Evolutionary conservation across 2,329 filamentous ascomycete species (phyloP).

Genomic region (Ophiostoma himal-ulmi): DNA sequence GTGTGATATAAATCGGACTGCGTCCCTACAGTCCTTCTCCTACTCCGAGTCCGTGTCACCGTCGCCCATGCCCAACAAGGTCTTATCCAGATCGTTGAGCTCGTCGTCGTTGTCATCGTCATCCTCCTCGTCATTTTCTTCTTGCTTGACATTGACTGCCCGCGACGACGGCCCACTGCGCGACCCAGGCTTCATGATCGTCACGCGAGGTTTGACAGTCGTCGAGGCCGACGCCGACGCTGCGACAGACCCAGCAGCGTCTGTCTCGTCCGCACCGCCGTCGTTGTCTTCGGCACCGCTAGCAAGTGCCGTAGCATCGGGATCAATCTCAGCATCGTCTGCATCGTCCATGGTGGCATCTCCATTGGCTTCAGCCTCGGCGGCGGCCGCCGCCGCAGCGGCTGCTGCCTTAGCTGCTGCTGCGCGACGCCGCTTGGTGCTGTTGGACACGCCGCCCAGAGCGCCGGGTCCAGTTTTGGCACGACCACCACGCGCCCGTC

Average conservation of each 20-base stretch:
- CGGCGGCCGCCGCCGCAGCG: constrained; percentile 26
- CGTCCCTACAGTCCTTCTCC: background rate
- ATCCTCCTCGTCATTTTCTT: constrained; percentile 27
- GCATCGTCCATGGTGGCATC: constrained; percentile 49
- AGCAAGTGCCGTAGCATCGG: constrained; percentile 40
- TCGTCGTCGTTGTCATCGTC: constrained; percentile 45
- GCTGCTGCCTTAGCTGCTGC: constrained; percentile 16
- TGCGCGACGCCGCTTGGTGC: constrained; percentile 23
- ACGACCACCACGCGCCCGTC: constrained; percentile 18
- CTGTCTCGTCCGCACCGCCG: constrained; percentile 30
- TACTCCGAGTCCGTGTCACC: constrained; percentile 34
- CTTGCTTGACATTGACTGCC: constrained; percentile 6
- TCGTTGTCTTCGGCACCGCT: constrained; percentile 31
- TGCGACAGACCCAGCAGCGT: background rate
- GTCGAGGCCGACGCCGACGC: constrained; percentile 11
- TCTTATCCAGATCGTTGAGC: constrained; percentile 37
- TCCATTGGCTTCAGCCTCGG: constrained; percentile 30
- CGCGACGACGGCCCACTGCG: background rate
- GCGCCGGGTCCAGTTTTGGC: background rate
- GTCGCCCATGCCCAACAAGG: constrained; percentile 33
- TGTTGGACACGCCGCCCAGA: constrained; percentile 11
- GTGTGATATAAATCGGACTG: background rate
- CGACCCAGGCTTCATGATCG: constrained; percentile 12
- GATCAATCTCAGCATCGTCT: constrained; percentile 38
- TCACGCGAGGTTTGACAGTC: constrained; percentile 14